These are phyloP conservation scores for Pseudogymnoascus sp. DNA, from an alignment of 2,329 filamentous ascomycete species.

Conservation along the genomic window DNA sequence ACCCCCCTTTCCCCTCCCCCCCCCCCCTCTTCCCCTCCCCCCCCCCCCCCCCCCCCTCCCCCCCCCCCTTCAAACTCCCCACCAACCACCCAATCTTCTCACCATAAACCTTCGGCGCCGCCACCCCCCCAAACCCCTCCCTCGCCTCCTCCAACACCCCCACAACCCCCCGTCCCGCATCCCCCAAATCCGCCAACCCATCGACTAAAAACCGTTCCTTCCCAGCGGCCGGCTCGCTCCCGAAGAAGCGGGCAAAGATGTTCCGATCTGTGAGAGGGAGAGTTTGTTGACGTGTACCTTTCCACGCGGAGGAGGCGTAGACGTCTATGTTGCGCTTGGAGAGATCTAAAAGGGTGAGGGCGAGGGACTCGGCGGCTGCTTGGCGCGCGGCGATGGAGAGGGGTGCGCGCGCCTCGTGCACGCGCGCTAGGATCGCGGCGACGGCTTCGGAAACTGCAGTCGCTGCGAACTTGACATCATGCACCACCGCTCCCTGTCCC, in stretches of 20 bases:
- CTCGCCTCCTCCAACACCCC: not conserved
- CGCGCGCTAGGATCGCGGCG: not conserved
- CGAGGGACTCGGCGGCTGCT: not conserved
- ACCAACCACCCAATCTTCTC: not conserved
- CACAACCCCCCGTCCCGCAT: not conserved
- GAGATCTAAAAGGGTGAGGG: not conserved
- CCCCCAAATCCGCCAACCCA: not conserved
- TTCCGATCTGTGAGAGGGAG: not conserved
- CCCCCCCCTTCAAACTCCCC: not conserved
- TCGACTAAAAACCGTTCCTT: not conserved
- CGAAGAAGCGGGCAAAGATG: not conserved
- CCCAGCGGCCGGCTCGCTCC: not conserved
- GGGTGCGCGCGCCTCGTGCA: not conserved
- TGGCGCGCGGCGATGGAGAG: not conserved
- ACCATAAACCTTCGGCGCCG: not conserved
- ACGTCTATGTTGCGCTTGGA: constrained; percentile 1
- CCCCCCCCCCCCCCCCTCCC: not conserved
- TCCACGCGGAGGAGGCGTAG: not conserved
- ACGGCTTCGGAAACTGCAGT: not conserved
- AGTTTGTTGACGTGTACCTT: not conserved
- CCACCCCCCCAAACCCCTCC: not conserved
- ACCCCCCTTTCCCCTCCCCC: not conserved
- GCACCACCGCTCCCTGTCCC: not conserved
- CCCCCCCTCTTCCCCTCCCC: not conserved
- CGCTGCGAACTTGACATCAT: constrained; percentile 1